These are phyloP conservation scores for Colletotrichum karsti DNA, from an alignment of 2,329 filamentous ascomycete genomes.

Conservation along the genomic window DNA sequence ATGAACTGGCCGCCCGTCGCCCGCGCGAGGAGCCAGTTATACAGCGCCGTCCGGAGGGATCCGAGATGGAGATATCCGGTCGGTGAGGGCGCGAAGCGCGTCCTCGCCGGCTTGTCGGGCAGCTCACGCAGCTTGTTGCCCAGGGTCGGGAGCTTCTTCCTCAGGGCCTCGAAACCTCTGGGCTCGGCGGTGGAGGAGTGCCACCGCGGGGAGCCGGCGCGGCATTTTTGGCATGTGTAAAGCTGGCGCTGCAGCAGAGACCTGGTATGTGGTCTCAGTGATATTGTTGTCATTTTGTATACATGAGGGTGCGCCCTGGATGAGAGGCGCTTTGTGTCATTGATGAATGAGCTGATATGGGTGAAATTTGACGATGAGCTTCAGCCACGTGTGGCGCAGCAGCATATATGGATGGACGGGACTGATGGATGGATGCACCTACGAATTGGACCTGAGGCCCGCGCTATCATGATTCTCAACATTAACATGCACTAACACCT, in stretches of 20 bases:
- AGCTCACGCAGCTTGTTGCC: constrained; percentile 38
- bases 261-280: constrained; percentile 9
- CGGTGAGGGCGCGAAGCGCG: constrained; percentile 94
- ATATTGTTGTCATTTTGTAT: constrained; percentile 20
- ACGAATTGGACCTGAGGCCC: too few species aligned
- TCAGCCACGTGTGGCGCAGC: constrained; percentile 27
- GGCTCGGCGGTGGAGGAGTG: constrained; percentile 22
- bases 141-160: constrained; percentile 28
- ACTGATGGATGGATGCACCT: not conserved
- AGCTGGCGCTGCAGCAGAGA: not conserved
- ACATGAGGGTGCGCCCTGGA: not conserved
- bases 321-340: not conserved
- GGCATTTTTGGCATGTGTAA: not conserved
- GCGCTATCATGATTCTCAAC: too few species aligned
- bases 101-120: constrained; percentile 57
- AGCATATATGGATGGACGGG: constrained; percentile 5
- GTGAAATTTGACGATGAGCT: constrained; percentile 29
- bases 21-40: constrained; percentile 91
- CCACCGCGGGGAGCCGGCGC: constrained; percentile 10
- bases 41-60: constrained; percentile 91
- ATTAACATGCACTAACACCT: too few species aligned
- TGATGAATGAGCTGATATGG: constrained; percentile 8
- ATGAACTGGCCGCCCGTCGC: constrained; percentile 91
- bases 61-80: constrained; percentile 94
- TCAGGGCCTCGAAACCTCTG: constrained; percentile 27